A percentile compares a stretch with the other conserved stretches of the same genome.
Conservation (phyloP, 106 monocot genomes). For the Iris macrosiphon region DNA sequence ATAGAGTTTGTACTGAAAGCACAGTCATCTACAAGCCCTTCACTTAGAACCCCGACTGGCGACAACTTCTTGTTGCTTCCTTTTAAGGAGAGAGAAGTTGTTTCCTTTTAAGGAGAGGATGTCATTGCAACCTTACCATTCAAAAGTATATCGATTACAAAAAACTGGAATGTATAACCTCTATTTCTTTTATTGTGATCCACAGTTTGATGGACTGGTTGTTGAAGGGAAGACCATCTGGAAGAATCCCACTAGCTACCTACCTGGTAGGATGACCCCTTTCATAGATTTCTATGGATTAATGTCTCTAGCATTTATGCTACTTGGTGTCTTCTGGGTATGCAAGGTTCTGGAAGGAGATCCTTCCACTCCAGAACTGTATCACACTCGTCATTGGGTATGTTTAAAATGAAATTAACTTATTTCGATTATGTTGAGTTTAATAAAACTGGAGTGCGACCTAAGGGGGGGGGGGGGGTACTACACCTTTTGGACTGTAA, state of each 20-base stretch:
- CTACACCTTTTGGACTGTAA: conserved; percentile 86
- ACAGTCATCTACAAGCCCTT: conserved; percentile 65
- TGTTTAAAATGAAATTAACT: conserved; percentile 83
- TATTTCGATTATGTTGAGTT: conserved; percentile 87
- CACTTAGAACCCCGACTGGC: conserved; percentile 58
- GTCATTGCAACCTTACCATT: conserved; percentile 30
- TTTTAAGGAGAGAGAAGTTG: conserved; percentile 61
- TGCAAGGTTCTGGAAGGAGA: conserved; percentile 79
- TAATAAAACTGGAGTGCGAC: conserved; percentile 69
- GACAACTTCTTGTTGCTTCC: conserved; percentile 41
- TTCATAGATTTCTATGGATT: conserved; percentile 74
- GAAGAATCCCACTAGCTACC: conserved; percentile 88
- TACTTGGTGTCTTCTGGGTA: conserved; percentile 83
- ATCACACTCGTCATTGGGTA: conserved; percentile 78
- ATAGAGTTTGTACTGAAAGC: conserved; percentile 69
- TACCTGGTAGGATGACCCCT: conserved; percentile 85
- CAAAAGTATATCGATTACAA: conserved; percentile 29
- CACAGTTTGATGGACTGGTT: conserved; percentile 40
- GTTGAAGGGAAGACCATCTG: conserved; percentile 78
- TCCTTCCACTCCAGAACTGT: conserved; percentile 80
- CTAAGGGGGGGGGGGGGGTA: too few relatives aligned
- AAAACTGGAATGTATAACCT: conserved; percentile 76
- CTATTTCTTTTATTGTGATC: conserved; percentile 72
- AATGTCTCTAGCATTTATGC: conserved; percentile 66
- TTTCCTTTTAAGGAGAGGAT: conserved; percentile 50